phyloP scores from a whole-genome alignment of 2,329 filamentous ascomycete genomes.

The Calycina herbarum region DNA sequence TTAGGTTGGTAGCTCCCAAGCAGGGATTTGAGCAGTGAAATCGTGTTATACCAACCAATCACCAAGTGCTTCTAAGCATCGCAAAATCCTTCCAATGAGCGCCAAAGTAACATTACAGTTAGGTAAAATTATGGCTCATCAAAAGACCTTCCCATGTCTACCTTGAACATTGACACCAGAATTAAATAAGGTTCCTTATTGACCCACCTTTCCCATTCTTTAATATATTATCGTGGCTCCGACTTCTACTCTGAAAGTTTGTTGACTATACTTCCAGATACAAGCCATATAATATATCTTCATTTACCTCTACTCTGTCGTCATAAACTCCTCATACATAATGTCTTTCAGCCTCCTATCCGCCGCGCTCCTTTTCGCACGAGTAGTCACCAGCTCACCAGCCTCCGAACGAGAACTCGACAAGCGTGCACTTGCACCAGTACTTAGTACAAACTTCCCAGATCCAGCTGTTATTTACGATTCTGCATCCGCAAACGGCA shows the following conservation, averaged over 20 bases:
- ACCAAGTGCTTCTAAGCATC: background rate
- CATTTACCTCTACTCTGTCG: background rate
- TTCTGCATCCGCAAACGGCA: conserved; percentile 39
- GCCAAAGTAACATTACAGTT: background rate
- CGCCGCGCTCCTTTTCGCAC: conserved; percentile 10
- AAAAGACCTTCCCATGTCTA: background rate
- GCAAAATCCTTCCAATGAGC: background rate
- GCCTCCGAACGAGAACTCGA: background rate
- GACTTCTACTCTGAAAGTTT: background rate
- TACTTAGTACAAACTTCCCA: conserved; percentile 49
- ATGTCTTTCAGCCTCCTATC: conserved; percentile 10
- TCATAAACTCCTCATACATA: background rate
- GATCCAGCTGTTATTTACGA: conserved; percentile 54
- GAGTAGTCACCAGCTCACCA: conserved; percentile 8
- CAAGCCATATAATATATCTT: background rate
- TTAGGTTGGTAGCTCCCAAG: too few relatives aligned
- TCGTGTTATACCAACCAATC: too few relatives aligned
- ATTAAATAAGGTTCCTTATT: background rate
- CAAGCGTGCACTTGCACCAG: conserved; percentile 24
- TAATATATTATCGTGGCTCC: background rate
- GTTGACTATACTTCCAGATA: background rate
- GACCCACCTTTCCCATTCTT: background rate
- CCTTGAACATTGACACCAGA: background rate
- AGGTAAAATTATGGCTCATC: background rate
- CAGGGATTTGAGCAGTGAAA: too few relatives aligned